Conservation (phyloP, 768 basidiomycete genomes). For the Kwoniella sp. region DNA sequence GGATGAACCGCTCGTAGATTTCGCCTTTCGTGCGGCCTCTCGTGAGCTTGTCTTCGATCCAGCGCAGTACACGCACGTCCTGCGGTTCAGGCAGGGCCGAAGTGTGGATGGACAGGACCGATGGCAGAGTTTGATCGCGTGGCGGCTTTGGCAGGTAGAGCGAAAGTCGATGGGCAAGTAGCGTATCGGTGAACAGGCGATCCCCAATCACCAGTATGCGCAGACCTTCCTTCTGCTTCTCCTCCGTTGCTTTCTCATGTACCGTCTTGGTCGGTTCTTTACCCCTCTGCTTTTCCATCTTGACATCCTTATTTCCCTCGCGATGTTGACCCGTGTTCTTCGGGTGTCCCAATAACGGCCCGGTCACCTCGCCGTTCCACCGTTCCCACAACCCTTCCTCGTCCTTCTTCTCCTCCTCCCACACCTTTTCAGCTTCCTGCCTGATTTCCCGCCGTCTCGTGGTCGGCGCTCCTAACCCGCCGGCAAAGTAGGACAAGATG, state of each 20-base stretch:
- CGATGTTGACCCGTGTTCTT: not conserved
- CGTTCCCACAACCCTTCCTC: constrained; percentile 47
- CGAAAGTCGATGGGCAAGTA: constrained; percentile 66
- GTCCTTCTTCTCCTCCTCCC: constrained; percentile 22
- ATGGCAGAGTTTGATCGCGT: not conserved
- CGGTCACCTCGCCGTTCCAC: constrained; percentile 16
- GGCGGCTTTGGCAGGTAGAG: constrained; percentile 10
- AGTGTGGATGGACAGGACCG: constrained; percentile 46
- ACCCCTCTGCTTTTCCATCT: not conserved
- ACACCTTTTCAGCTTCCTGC: constrained; percentile 46
- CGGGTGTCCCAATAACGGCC: constrained; percentile 48
- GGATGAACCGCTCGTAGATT: constrained; percentile 20
- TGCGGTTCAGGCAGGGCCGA: constrained; percentile 36
- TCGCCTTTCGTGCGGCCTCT: not conserved
- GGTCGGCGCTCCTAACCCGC: constrained; percentile 54
- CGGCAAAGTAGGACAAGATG: constrained; percentile 68
- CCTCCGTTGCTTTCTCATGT: not conserved
- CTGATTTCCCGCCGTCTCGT: constrained; percentile 9
- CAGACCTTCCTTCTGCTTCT: constrained; percentile 15
- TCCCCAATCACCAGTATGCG: constrained; percentile 83
- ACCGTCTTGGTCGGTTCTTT: not conserved
- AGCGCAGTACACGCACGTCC: constrained; percentile 45
- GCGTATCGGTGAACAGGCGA: constrained; percentile 83
- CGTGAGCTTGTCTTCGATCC: constrained; percentile 38
- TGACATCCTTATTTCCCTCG: constrained; percentile 7